A percentile compares a stretch with the other conserved stretches of the same genome.
phyloP scores from a whole-genome alignment of 1,284 basidiomycete species.

The Papiliotrema flavescens region DNA sequence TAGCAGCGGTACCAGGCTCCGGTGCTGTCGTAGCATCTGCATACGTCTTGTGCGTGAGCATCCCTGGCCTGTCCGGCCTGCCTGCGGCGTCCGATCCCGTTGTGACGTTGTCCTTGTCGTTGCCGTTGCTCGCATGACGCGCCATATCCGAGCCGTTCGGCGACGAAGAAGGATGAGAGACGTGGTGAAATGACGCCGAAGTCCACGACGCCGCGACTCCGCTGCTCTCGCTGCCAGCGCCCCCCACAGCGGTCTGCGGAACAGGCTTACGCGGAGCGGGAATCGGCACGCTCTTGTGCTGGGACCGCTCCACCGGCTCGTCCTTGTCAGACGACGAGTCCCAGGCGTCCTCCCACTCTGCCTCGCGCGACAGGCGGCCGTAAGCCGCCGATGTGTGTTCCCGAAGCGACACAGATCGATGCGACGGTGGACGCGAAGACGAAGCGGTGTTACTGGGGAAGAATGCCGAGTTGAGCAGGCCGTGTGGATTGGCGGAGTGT shows the following conservation, averaged over 20 bases:
- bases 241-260: neutral
- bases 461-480: constrained; percentile 25
- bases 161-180: constrained; percentile 16
- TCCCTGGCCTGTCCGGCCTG: constrained; percentile 9
- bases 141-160: neutral
- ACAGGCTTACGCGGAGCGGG: too few relatives aligned
- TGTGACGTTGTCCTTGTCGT: too few relatives aligned
- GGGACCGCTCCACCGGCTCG: constrained; percentile 16
- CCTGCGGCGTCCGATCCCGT: too few relatives aligned
- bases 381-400: neutral
- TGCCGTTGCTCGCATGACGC: too few relatives aligned
- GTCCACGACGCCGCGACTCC: constrained; percentile 27
- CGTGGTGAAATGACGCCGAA: constrained; percentile 28
- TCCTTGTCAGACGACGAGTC: constrained; percentile 81
- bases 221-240: neutral
- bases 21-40: constrained; percentile 29
- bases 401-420: neutral
- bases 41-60: constrained; percentile 24
- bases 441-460: constrained; percentile 21
- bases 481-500: constrained; percentile 42
- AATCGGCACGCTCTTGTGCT: neutral
- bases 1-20: constrained; percentile 21
- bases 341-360: constrained; percentile 82
- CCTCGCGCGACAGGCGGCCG: constrained; percentile 47
- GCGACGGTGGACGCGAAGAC: constrained; percentile 1